phyloP scores from a whole-genome alignment of 495 filamentous ascomycete genomes.

The Aspergillus panamensis region DNA sequence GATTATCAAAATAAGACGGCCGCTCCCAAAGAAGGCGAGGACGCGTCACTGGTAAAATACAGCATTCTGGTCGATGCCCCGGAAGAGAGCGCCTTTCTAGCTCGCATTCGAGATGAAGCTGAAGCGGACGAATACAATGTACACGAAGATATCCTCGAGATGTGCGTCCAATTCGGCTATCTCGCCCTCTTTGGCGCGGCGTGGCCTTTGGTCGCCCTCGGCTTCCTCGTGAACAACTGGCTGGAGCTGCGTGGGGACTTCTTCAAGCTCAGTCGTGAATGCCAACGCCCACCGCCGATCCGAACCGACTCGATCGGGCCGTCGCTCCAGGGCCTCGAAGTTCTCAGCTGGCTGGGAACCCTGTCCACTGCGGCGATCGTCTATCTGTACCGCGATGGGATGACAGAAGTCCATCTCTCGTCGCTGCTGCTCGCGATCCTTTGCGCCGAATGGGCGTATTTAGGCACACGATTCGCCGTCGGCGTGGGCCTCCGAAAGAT shows the following conservation, averaged over 20 bases:
- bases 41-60: constrained; percentile 27
- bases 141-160: constrained; percentile 44
- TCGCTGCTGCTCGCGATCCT: constrained; percentile 76
- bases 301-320: constrained; percentile 91
- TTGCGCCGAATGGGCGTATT: constrained; percentile 78
- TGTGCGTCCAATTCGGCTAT: constrained; percentile 60
- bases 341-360: constrained; percentile 85
- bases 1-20: constrained; percentile 29
- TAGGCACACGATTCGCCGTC: constrained; percentile 64
- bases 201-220: constrained; percentile 84
- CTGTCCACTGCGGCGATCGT: constrained; percentile 80
- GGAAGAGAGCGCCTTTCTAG: constrained; percentile 72
- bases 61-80: constrained; percentile 48
- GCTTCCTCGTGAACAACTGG: constrained; percentile 94
- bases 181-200: constrained; percentile 85
- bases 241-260: constrained; percentile 88
- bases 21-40: constrained; percentile 18
- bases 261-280: constrained; percentile 84
- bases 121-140: constrained; percentile 83
- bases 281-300: constrained; percentile 82
- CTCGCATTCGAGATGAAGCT: constrained; percentile 74
- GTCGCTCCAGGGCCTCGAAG: constrained; percentile 79
- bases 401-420: constrained; percentile 62
- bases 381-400: constrained; percentile 71
- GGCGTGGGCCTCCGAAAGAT: constrained; percentile 66